A percentile compares a stretch with the other conserved stretches of the same genome.
These are phyloP conservation scores for Stephanocyclus meneghinianus DNA, from an alignment of 352 stramenopile genomes.

Conservation along the genomic window DNA sequence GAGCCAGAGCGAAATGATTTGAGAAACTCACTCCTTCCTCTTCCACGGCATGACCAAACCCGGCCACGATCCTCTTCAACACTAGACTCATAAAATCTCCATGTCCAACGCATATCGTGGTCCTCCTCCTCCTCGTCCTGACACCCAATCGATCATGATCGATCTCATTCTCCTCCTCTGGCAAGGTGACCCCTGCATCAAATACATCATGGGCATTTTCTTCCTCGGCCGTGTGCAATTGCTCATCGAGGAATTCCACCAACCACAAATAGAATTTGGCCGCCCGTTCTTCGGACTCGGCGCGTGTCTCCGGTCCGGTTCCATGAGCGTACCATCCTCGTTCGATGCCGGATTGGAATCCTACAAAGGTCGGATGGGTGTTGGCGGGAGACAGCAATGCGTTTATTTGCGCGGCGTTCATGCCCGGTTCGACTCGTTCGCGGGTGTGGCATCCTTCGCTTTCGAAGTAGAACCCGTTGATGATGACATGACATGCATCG, in stretches of 20 bases:
- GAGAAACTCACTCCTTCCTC: slow-evolving; percentile 22
- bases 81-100: slow-evolving; percentile 76
- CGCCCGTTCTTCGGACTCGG: slow-evolving; percentile 58
- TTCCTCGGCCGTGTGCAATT: slow-evolving; percentile 35
- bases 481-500: slow-evolving; percentile 47
- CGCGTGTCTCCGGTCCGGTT: slow-evolving; percentile 59
- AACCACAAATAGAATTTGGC: slow-evolving; percentile 74
- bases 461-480: slow-evolving; percentile 73
- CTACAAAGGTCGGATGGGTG: slow-evolving; percentile 32
- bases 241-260: slow-evolving; percentile 67
- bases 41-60: slow-evolving; percentile 70
- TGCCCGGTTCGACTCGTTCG: slow-evolving; percentile 57
- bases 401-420: slow-evolving; percentile 62
- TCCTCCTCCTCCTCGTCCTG: slow-evolving; percentile 52
- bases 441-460: slow-evolving; percentile 69
- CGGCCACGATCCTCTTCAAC: slow-evolving; percentile 68
- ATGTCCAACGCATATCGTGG: slow-evolving; percentile 63
- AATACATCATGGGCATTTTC: slow-evolving; percentile 58
- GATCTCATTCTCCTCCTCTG: slow-evolving; percentile 61
- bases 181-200: slow-evolving; percentile 68
- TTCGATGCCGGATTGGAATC: slow-evolving; percentile 37
- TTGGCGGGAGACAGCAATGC: slow-evolving; percentile 25
- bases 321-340: slow-evolving; percentile 70
- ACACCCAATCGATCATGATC: slow-evolving; percentile 53
- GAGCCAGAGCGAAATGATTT: neutral